Evolutionary conservation across 305 asterid species (phyloP).

Genomic region (Rubia balearica): DNA sequence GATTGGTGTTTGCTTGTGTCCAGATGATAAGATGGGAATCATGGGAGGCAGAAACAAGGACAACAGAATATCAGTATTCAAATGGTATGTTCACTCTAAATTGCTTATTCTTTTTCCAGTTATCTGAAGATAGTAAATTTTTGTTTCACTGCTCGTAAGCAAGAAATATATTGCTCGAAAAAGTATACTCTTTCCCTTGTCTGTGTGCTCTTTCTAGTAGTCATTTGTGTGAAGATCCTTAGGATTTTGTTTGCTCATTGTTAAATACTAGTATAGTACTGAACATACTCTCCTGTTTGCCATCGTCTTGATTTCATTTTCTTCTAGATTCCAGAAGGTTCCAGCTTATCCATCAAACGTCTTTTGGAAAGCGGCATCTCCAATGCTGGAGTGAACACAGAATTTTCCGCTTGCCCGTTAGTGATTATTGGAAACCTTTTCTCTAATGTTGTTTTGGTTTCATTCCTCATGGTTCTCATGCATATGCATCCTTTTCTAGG

Average conservation of each 20-base stretch:
- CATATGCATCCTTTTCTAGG: slow-evolving; percentile 32
- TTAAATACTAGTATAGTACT: neutral
- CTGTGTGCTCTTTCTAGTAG: neutral
- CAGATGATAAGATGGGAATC: slow-evolving; percentile 67
- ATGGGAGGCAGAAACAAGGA: slow-evolving; percentile 84
- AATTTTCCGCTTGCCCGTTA: slow-evolving; percentile 55
- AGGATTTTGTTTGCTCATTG: neutral
- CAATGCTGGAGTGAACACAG: slow-evolving; percentile 50
- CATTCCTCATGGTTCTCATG: slow-evolving; percentile 5
- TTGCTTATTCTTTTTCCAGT: neutral
- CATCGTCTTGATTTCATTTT: neutral
- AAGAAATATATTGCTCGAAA: neutral
- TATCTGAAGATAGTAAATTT: neutral
- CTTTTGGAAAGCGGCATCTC: slow-evolving; percentile 70
- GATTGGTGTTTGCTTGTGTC: slow-evolving; percentile 12
- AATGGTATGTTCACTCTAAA: slow-evolving; percentile 34
- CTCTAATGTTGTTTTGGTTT: neutral
- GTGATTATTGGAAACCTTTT: slow-evolving; percentile 9
- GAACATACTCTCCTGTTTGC: neutral
- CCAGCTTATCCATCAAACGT: slow-evolving; percentile 62
- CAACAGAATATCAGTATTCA: slow-evolving; percentile 65
- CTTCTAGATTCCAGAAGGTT: slow-evolving; percentile 60
- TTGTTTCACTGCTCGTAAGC: neutral
- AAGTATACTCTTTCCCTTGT: neutral
- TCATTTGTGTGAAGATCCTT: too few species aligned